Evolutionary conservation across 306 rosid genomes (phyloP), one percentile per base, ranked within the genome.

Genomic region (Quercus rubra): DNA sequence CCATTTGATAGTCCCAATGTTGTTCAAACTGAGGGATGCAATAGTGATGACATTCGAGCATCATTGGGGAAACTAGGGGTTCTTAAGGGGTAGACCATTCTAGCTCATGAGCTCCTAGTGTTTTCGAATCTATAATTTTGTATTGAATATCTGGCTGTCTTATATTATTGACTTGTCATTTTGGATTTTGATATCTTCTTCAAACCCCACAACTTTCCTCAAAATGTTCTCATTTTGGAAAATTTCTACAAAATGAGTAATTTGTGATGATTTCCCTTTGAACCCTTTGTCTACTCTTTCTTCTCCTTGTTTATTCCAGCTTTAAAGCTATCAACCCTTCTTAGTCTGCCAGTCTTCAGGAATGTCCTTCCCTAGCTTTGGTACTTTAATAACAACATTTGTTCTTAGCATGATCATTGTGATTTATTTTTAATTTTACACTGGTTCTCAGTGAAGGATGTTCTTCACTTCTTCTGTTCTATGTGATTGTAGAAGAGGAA

Each of bases 61-160:
- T 83, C 88, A 6, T 73, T 87, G 78, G 79, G 56, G 80, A 85
- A 90, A 75, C 83, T 87, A 6, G 87, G 87, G 74, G 31, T 85
- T 63, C 71, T 88, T 12, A 77, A 78, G 63, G 55, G 56, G 27
- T 80, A 79, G 78, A 19, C 17, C 3, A 21, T 51, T 25, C 57
- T 21, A 15, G 62, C 10, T 72, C 19, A 13, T 17, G 20, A 15
- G 43, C 21, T 27, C 70, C 70, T 19, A 4, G 12, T 15, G 43
- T 6, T 6, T 63, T 25, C 35, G 35, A 61, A 25, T 17, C 69
- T 28, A 62, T 62, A 13, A 27, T 27, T 62, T 4, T 13, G 69
- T 30, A 62, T 33, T 27, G 69, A 64, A 64, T 15, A 6, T 14
- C 20, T 33, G 38, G 19, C 59, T 77, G 9, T 57, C 25, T 5